A percentile compares a stretch with the other conserved stretches of the same genome.
Conservation (phyloP, 768 basidiomycete genomes). For the Leccinum truebloodii region DNA sequence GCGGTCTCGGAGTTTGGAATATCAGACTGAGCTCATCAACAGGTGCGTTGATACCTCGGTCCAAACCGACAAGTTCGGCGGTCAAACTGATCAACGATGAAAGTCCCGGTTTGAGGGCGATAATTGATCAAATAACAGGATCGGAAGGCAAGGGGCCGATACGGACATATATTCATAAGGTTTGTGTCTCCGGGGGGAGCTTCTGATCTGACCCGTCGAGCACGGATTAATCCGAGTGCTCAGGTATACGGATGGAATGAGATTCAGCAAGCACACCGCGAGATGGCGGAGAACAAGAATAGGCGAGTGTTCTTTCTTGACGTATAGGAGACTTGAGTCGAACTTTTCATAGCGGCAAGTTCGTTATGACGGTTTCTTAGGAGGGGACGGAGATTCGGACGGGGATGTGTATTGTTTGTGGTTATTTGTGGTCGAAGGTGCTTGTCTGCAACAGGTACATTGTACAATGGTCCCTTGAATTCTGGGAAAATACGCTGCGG, state of each 20-base stretch:
- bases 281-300: constrained; percentile 79
- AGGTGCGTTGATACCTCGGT: constrained; percentile 46
- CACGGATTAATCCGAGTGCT: constrained; percentile 9
- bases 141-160: constrained; percentile 57
- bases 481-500: background rate
- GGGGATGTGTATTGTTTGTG: constrained; percentile 7
- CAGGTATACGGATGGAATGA: constrained; percentile 81
- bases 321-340: background rate
- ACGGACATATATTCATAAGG: constrained; percentile 79
- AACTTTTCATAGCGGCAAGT: constrained; percentile 31
- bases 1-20: constrained; percentile 68
- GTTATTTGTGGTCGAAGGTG: constrained; percentile 5
- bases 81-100: background rate
- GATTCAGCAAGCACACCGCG: constrained; percentile 77
- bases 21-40: constrained; percentile 72
- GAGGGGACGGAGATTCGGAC: constrained; percentile 1
- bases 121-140: constrained; percentile 60
- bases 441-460: background rate
- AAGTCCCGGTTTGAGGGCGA: constrained; percentile 52
- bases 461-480: background rate
- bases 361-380: constrained; percentile 30
- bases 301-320: constrained; percentile 31
- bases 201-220: constrained; percentile 14
- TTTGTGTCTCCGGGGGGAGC: constrained; percentile 29
- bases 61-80: background rate